Evolutionary conservation across 805 yeast species (phyloP), one percentile per base, ranked within the genome.

Genomic region (Candida insectalens): DNA sequence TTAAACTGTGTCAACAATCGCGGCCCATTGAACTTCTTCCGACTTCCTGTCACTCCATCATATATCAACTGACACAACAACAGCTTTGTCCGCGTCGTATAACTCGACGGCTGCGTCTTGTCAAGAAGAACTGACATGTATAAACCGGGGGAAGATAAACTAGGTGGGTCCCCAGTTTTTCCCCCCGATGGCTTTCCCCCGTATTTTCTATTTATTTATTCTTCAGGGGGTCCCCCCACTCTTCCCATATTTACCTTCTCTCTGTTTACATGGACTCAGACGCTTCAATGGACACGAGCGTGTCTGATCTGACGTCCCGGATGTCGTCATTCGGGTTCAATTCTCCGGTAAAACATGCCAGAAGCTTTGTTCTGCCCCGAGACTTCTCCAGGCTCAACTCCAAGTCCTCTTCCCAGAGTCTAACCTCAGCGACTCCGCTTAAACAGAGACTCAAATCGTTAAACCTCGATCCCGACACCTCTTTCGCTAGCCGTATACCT

Each of bases 21-120:
- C 3, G 40, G 30, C 23, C 39, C 28, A 17, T 37, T 36, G 14
- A 40, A 34, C 19, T 40, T 40, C 37, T 36, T 34, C 20, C 39
- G 43, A 19, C 27, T 44, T 23, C 29, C 40, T 32, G 22, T 39
- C 14, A 43, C 19, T 8, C 38, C 27, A 5, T 44, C 58, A 29
- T 51, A 46, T 4, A 55, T 36, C 17, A 44, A 34, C 37, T 57
- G 62, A n/a, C 51, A 44, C 3, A 57, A 40, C 8, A 57, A 47
- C 20, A 57, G 45, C 20, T 50, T 41, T 10, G 51, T 39, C 38
- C 53, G 55, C 3, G 54, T 50, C 1, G 57, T 45, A 41, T 53
- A 54, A 3, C 34, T 29, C 3, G 34, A 33, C 7, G 57, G 44
- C 12, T 38, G 30, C 9, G 44, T 39, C 27, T 33, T 40, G 22